Evolutionary conservation across 2,329 filamentous ascomycete species (phyloP).

Genomic region (Colletotrichum limetticola): DNA sequence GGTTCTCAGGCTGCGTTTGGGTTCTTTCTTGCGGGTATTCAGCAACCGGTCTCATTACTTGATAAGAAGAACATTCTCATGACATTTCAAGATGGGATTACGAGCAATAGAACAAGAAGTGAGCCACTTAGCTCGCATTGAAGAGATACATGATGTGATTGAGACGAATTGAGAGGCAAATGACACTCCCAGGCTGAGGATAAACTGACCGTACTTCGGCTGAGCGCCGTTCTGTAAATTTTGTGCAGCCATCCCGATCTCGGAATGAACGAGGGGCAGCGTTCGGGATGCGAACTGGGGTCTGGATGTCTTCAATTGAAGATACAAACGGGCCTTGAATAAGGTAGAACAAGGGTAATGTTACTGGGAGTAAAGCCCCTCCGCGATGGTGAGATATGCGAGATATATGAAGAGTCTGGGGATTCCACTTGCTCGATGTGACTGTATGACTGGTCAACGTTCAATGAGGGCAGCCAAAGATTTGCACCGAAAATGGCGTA

Average conservation of each 20-base stretch:
- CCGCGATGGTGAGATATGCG: constrained; percentile 23
- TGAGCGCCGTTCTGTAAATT: constrained; percentile 34
- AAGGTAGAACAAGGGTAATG: background rate
- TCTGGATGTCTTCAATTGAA: background rate
- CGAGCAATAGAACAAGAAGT: background rate
- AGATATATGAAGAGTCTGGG: constrained; percentile 27
- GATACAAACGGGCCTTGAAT: background rate
- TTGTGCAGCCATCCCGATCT: constrained; percentile 41
- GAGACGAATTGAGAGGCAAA: constrained; percentile 3
- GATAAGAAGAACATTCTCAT: background rate
- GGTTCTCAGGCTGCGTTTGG: constrained; percentile 85
- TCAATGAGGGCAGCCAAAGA: constrained; percentile 23
- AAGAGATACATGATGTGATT: background rate
- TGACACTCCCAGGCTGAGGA: background rate
- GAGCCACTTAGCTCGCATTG: background rate
- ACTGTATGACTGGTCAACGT: constrained; percentile 16
- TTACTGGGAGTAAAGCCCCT: background rate
- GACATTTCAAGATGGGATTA: background rate
- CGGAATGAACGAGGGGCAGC: constrained; percentile 27
- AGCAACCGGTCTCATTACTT: constrained; percentile 58
- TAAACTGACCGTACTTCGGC: constrained; percentile 47
- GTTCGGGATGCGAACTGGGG: background rate
- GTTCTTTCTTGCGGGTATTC: constrained; percentile 75
- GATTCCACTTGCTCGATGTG: background rate
- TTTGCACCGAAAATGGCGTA: constrained; percentile 29